Base-by-base conservation (phyloP, 2,329 filamentous ascomycete genomes). In the Sporothrix luriei region DNA sequence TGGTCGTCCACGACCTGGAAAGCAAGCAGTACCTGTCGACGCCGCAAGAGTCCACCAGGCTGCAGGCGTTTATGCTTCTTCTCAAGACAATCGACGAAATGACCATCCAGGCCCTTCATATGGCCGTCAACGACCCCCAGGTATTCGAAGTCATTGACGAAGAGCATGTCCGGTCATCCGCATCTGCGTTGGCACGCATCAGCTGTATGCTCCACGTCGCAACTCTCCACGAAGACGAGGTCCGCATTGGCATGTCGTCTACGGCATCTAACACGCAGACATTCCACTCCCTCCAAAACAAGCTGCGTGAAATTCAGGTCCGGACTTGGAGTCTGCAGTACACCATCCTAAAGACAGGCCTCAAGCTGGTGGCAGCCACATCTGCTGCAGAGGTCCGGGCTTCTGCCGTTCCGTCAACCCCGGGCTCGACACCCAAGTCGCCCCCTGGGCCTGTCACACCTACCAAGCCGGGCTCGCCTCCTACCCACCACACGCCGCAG, bases 301-400 rank as follows among this genome's bases (percentile, higher is more conserved):
- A 90, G 75, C 82, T 98, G 55, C 89, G 93, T 52, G 93, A 98
- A 74, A 91, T 97, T 84, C 90, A 97, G 75, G 87, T 97, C 3
- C 89, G 93, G 46, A 87, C 90, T 13, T 98, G 95, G 94, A 93
- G 91, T 49, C 81, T 98, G 51, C 89, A 94, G 72, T 99, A 97
- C 76, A 86, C 87, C 0, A 80, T 97, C 66, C 79, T 97, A 55
- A 91, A 90, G 76, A 90, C 93, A 72, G 91, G 88, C 3, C 88
- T 94, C 38, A 80, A 69, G 57, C 40, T 71, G 11, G 16, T 29
- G 7, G 49, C 61, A 16, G 54, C 62, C 14, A 46, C 62, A 0
- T 51, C 62, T 5, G 24, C 68, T 6, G 43, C 52, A 10, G 59
- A 69, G 4, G 19, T 24, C 13, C 19, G 21, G 13, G 29, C 38